Evolutionary conservation across 768 basidiomycete species (phyloP), one percentile per base, ranked within the genome.

Genomic region (Collybia mongolica): DNA sequence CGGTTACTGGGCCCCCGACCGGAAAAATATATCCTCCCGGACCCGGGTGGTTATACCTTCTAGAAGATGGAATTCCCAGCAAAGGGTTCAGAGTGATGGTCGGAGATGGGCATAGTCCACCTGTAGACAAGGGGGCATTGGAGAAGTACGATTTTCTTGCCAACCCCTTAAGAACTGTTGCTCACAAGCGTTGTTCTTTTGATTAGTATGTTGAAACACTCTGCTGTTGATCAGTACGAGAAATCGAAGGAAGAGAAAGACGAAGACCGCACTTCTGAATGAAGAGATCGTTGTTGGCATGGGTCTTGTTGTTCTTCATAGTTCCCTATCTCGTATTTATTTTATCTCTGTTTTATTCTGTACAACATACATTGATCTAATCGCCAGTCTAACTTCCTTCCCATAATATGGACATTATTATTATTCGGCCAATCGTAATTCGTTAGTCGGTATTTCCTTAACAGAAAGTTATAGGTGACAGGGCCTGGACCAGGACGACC

Each of bases 11-110:
- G 1, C 90, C 90, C 2, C 85, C 87, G 2, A 71, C 81, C 57
- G 74, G 74, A 1, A 71, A 70, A 45, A 63, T 91, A 14, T 91
- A 91, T 53, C 88, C 91, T 7, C 90, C 90, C 41, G 90, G 90
- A 4, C 89, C 91, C 2, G 90, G 80, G 11, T 92, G 84, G 81
- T 54, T 93, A 11, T 86, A 79, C 55, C 59, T 90, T n/a, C 70
- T 91, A 18, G 77, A 75, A 2, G 72, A 82, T 48, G 86, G 75
- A n/a, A 67, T 87, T 6, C 85, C 89, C 1, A 88, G 87, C 57
- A 65, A 67, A 35, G 88, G 83, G 1, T 63, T 69, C 54, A 80
- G 78, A 62, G 66, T 88, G 1, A 82, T 90, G 78, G 68, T 92
- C 17, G 90, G 90, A 1, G 73, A 78, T 54, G 90, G 89, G 9